Percentiles rank a stretch among this genome's conserved stretches.
Conservation (phyloP, 2,329 filamentous ascomycete species). For the Aspergillus viridinutans region DNA sequence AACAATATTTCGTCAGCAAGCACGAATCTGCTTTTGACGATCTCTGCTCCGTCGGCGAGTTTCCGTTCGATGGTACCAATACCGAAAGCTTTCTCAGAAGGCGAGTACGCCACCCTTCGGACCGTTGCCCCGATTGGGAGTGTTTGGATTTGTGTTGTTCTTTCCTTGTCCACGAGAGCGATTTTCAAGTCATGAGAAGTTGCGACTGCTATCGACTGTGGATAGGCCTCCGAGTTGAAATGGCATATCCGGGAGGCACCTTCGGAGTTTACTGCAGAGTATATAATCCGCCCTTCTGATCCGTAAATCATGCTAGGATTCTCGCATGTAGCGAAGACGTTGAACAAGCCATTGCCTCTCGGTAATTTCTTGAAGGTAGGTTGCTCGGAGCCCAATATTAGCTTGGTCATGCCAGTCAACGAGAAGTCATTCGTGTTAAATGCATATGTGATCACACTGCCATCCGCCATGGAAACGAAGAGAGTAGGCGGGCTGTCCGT, state of each 20-base stretch:
- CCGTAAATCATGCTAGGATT: constrained; percentile 92
- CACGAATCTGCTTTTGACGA: constrained; percentile 74
- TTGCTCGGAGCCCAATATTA: constrained; percentile 80
- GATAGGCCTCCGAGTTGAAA: constrained; percentile 78
- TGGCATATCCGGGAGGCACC: constrained; percentile 76
- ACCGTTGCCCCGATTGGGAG: constrained; percentile 77
- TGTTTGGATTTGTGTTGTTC: constrained; percentile 82
- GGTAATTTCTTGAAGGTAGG: constrained; percentile 77
- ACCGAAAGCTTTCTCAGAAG: constrained; percentile 73
- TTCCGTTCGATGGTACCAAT: constrained; percentile 79
- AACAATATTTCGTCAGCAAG: constrained; percentile 90
- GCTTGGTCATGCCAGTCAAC: constrained; percentile 70
- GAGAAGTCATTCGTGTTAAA: constrained; percentile 59
- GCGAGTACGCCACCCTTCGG: constrained; percentile 79
- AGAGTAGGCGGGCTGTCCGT: constrained; percentile 65
- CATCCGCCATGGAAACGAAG: constrained; percentile 88
- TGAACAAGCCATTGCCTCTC: constrained; percentile 61
- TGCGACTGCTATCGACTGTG: constrained; percentile 74
- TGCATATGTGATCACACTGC: constrained; percentile 79
- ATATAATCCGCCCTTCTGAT: constrained; percentile 79
- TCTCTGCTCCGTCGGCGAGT: constrained; percentile 66
- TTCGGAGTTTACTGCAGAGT: constrained; percentile 88
- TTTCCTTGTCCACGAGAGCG: constrained; percentile 73
- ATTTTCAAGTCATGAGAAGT: constrained; percentile 73
- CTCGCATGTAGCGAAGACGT: constrained; percentile 89